phyloP scores from a whole-genome alignment of 257 asterid species.

The Plantago ovata region DNA sequence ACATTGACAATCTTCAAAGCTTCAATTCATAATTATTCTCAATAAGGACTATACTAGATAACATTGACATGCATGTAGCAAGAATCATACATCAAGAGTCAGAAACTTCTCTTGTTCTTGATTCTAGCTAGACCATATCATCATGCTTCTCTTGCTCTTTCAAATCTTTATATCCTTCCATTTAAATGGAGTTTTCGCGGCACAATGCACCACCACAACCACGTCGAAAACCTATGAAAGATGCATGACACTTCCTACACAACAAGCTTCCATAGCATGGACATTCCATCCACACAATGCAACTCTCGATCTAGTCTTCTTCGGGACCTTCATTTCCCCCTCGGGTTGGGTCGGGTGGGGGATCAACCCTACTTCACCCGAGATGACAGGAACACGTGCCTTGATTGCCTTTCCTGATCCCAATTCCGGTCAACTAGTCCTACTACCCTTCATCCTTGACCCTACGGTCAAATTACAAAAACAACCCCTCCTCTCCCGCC shows the following conservation, averaged over 20 bases:
- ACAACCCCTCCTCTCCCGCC: conserved; percentile 75
- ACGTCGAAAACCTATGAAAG: conserved; percentile 47
- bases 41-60: conserved; percentile 13
- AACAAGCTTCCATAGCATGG: conserved; percentile 91
- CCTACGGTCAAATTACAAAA: conserved; percentile 70
- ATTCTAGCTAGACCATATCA: conserved; percentile 4
- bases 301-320: conserved; percentile 75
- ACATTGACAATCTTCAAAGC: conserved; percentile 41
- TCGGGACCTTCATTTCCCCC: conserved; percentile 82
- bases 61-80: not conserved
- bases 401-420: conserved; percentile 85
- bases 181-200: conserved; percentile 28
- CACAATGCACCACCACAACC: conserved; percentile 53
- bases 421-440: conserved; percentile 79
- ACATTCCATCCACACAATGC: conserved; percentile 70
- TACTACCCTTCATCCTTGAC: conserved; percentile 72
- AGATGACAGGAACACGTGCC: conserved; percentile 87
- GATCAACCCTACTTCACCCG: conserved; percentile 71
- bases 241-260: conserved; percentile 73
- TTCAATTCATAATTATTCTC: conserved; percentile 26
- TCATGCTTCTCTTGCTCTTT: conserved; percentile 27
- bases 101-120: conserved; percentile 2
- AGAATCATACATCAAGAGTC: conserved; percentile 8
- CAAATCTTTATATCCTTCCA: conserved; percentile 23
- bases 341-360: conserved; percentile 99